Evolutionary conservation across 768 basidiomycete genomes (phyloP), one percentile per base, ranked within the genome.

Genomic region (Rhodotorula babjevae): DNA sequence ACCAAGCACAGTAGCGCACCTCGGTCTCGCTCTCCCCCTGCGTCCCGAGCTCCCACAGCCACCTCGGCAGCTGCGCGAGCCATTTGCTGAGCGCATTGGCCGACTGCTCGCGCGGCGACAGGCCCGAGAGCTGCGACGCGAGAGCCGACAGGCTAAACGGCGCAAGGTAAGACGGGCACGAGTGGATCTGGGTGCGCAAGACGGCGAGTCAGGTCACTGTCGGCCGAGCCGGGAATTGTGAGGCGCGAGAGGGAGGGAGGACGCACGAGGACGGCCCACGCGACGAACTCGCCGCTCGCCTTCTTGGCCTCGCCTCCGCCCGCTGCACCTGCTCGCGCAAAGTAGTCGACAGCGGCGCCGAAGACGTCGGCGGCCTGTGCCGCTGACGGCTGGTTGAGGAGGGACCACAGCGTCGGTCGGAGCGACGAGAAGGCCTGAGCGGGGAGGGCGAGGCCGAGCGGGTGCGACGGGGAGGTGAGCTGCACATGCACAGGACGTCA

Each of bases 41-140:
- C 27, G 85, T 79, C 78, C 91, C 86, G 65, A 81, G 85, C 18
- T 80, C 58, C 33, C 58, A 40, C 21, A 40, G 36, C 25, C 58
- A 84, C 80, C 87, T 89, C 0, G 93, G 92, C 57, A 96, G 84
- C 74, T 89, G 87, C 40, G 85, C 80, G 27, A 92, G 74, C 92
- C 93, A 96, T 31, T 85, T 85, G 63, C 84, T 81, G 0, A 82
- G 31, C 12, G 69, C 33, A 3, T 50, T 18, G 21, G 46, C 52
- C 10, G 36, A 50, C 31, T 55, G 53, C 19, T 52, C n/a, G 44
- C 19, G 19, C 11, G 88, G 88, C 9, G 67, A 49, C 8, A 40
- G 76, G 25, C 12, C 46, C 11, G 36, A 11, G n/a, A 52, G 58
- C 40, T 23, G 58, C 84, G 83, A 0, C 81, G 81, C 15, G n/a